Conservation (phyloP, 345 rosid genomes). For the Ricinus communis region DNA sequence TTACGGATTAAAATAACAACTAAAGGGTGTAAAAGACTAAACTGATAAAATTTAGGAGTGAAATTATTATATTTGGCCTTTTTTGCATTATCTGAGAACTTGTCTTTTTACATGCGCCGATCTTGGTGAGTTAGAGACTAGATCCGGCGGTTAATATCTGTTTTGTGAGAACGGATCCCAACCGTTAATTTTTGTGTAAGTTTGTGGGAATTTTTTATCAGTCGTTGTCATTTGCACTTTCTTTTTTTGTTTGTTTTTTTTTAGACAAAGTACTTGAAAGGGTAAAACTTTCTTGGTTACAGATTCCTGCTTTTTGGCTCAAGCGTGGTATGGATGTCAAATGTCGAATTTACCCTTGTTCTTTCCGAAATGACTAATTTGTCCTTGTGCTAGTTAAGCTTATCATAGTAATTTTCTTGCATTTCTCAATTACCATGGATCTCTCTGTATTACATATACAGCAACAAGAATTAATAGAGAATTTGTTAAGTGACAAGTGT, state of each 20-base stretch:
- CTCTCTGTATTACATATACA: no score
- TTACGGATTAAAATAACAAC: no score
- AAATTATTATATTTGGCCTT: no score
- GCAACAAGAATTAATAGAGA: no score
- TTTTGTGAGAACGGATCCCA: conserved; percentile 7
- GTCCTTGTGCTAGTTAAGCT: not conserved
- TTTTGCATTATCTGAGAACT: conserved; percentile 22
- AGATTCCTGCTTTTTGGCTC: conserved; percentile 19
- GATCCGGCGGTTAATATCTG: conserved; percentile 37
- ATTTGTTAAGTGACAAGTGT: no score
- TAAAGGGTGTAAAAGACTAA: no score
- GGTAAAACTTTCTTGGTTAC: conserved; percentile 14
- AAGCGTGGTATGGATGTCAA: not conserved
- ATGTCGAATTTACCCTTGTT: not conserved
- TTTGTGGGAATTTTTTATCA: no score
- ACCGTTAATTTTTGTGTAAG: conserved; percentile 49
- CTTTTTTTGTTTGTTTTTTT: not conserved
- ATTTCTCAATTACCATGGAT: no score
- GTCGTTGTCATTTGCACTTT: conserved; percentile 29
- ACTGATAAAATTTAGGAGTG: no score
- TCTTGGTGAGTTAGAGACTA: conserved; percentile 6
- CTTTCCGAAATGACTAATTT: not conserved
- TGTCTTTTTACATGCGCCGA: conserved; percentile 21
- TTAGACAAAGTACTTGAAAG: conserved; percentile 1
- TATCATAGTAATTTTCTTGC: no score